Conservation (phyloP, 805 yeast genomes). For the Starmerella tilneyi region DNA sequence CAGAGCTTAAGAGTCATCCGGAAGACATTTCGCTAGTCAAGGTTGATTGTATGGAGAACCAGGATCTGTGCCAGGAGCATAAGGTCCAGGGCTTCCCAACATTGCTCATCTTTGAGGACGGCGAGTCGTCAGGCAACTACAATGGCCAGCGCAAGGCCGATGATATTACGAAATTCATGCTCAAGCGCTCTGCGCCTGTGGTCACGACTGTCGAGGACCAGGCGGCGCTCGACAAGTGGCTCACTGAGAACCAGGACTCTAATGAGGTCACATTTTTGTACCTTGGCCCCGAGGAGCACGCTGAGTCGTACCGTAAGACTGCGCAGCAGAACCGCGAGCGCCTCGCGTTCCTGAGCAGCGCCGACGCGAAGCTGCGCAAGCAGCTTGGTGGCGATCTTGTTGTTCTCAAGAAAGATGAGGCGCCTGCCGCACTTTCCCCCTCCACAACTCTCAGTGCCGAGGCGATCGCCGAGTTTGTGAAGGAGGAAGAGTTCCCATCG, state of each 20-base stretch:
- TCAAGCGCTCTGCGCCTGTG: conserved; percentile 71
- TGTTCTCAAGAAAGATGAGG: conserved; percentile 33
- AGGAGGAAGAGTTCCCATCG: conserved; percentile 61
- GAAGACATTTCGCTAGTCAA: conserved; percentile 46
- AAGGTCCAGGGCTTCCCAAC: conserved; percentile 77
- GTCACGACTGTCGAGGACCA: conserved; percentile 43
- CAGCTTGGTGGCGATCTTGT: conserved; percentile 38
- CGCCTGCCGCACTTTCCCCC: conserved; percentile 22
- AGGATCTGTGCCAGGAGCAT: conserved; percentile 56
- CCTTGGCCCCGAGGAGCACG: conserved; percentile 36
- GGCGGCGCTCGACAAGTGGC: conserved; percentile 43
- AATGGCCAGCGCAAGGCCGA: conserved; percentile 76
- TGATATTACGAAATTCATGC: conserved; percentile 68
- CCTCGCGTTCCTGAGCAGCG: conserved; percentile 43
- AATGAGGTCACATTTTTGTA: conserved; percentile 41
- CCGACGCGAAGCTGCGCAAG: conserved; percentile 34
- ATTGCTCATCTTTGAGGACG: conserved; percentile 52
- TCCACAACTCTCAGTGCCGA: conserved; percentile 28
- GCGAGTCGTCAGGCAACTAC: conserved; percentile 48
- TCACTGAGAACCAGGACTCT: conserved; percentile 25
- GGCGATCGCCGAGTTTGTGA: conserved; percentile 41
- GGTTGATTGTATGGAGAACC: conserved; percentile 78
- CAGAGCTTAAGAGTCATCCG: conserved; percentile 14
- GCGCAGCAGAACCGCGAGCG: conserved; percentile 60
- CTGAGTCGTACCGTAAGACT: conserved; percentile 49